A percentile compares a stretch with the other conserved stretches of the same genome.
Conservation (phyloP, 257 asterid genomes). For the Jaltomata sinuosa region DNA sequence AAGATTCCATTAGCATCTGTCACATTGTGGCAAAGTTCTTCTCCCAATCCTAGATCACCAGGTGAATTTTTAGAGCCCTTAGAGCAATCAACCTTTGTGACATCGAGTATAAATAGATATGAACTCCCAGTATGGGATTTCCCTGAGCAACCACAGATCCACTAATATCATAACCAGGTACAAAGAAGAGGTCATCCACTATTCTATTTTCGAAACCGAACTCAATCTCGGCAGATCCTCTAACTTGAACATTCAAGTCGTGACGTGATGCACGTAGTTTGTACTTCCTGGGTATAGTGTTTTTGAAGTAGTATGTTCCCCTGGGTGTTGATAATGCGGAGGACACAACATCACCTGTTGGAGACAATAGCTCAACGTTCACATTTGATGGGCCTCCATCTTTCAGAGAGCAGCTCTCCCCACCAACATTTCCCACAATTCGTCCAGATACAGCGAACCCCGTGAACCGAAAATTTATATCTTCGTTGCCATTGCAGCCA, state of each 20-base stretch:
- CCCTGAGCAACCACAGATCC: slow-evolving; percentile 97
- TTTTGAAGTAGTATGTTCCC: slow-evolving; percentile 66
- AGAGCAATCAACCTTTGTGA: slow-evolving; percentile 67
- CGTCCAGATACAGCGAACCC: slow-evolving; percentile 87
- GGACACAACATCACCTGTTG: slow-evolving; percentile 57
- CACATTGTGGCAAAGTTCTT: slow-evolving; percentile 83
- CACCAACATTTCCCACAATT: slow-evolving; percentile 82
- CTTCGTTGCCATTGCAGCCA: slow-evolving; percentile 92
- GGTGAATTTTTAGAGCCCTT: slow-evolving; percentile 68
- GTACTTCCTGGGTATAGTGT: slow-evolving; percentile 81
- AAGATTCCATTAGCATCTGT: slow-evolving; percentile 92
- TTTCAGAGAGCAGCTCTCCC: slow-evolving; percentile 57
- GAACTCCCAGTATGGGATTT: slow-evolving; percentile 94
- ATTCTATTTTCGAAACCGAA: slow-evolving; percentile 59
- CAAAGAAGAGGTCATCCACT: slow-evolving; percentile 66
- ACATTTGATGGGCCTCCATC: slow-evolving; percentile 81
- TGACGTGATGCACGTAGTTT: slow-evolving; percentile 58
- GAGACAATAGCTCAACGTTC: slow-evolving; percentile 66
- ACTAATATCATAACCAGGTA: slow-evolving; percentile 73
- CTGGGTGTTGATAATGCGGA: slow-evolving; percentile 61
- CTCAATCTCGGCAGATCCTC: slow-evolving; percentile 79
- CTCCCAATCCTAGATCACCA: slow-evolving; percentile 34
- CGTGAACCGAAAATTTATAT: slow-evolving; percentile 81
- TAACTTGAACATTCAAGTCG: slow-evolving; percentile 64
- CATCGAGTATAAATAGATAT: slow-evolving; percentile 81